Evolutionary conservation across 2,329 filamentous ascomycete species (phyloP).

Genomic region (Diaporthe sp.): DNA sequence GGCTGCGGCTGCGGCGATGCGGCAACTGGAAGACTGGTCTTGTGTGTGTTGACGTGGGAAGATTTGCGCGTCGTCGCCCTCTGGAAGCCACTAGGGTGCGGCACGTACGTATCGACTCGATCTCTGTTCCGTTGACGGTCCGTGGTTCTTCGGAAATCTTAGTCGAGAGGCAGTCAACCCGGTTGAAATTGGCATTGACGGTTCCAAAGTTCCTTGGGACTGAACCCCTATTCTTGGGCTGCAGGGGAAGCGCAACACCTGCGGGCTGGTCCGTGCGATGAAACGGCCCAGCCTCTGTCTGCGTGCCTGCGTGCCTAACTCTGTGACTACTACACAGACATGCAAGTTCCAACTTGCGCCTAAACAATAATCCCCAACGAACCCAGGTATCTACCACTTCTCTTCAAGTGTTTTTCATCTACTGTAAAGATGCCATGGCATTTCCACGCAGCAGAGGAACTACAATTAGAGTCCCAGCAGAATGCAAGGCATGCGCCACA

Average conservation of each 20-base stretch:
- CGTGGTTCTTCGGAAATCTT: slow-evolving; percentile 22
- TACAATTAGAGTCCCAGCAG: not conserved
- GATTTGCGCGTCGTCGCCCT: slow-evolving; percentile 23
- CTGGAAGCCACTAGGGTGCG: not conserved
- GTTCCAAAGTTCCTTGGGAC: slow-evolving; percentile 29
- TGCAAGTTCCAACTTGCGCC: not conserved
- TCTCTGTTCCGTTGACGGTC: slow-evolving; percentile 17
- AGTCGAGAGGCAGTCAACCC: slow-evolving; percentile 18
- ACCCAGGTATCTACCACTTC: not conserved
- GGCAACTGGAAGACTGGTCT: slow-evolving; percentile 20
- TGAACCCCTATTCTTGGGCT: slow-evolving; percentile 35
- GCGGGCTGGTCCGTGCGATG: slow-evolving; percentile 21
- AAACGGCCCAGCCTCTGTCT: slow-evolving; percentile 22
- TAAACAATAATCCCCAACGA: not conserved
- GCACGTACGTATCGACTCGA: slow-evolving; percentile 7
- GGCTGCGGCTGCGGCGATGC: slow-evolving; percentile 3
- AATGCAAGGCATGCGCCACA: not conserved
- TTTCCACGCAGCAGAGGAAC: not conserved
- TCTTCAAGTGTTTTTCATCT: not conserved
- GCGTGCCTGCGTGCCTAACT: not conserved
- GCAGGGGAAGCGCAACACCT: slow-evolving; percentile 28
- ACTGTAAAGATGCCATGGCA: not conserved
- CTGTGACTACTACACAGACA: not conserved
- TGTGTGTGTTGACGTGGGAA: slow-evolving; percentile 41
- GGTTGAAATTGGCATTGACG: slow-evolving; percentile 3